Evolutionary conservation across 2,329 filamentous ascomycete species (phyloP), one percentile per base, ranked within the genome.

Genomic region (Fusarium metavorans): DNA sequence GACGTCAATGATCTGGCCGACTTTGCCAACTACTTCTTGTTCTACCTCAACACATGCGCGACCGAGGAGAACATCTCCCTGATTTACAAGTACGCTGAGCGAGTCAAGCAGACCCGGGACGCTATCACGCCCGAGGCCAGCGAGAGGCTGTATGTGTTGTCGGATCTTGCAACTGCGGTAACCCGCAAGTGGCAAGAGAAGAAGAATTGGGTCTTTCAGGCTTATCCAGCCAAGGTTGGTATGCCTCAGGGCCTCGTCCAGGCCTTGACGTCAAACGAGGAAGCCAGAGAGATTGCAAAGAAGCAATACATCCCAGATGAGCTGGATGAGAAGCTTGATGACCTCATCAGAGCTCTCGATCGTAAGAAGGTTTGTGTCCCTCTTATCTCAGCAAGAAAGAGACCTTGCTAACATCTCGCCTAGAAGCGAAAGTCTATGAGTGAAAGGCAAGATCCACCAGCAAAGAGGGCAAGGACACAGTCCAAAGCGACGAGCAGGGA

Each of bases 61-160:
- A 96, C 92, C 1, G 94, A 97, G 81, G 90, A 94, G 52, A 99
- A 98, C 77, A 87, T 98, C 18, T 93, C 94, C 0, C 86, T 98
- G 71, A 95, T 99, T 45, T 97, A 94, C 85, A 95, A 97, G 82
- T 94, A 98, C 71, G 95, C 95, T 14, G 95, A 98, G 83, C 92
- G 95, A 11, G 92, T 98, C 64, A 99, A 99, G 86, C 94, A 96
- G 82, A 94, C 95, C 11, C 89, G 91, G 48, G 97, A 99, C 81
- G 93, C 90, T 14, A 91, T 98, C 70, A 88, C 89, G 27, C 89
- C 91, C 0, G 85, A 88, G 1, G 87, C 88, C 68, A 94, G 92
- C 77, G 91, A 95, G 67, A 91, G 92, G 71, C 87, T 99, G 1
- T 97, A 98, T 81, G 91, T 95, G 7, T 84, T 99, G 41, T 95